Conservation (phyloP, 768 basidiomycete species). For the Austroboletus festivus region DNA sequence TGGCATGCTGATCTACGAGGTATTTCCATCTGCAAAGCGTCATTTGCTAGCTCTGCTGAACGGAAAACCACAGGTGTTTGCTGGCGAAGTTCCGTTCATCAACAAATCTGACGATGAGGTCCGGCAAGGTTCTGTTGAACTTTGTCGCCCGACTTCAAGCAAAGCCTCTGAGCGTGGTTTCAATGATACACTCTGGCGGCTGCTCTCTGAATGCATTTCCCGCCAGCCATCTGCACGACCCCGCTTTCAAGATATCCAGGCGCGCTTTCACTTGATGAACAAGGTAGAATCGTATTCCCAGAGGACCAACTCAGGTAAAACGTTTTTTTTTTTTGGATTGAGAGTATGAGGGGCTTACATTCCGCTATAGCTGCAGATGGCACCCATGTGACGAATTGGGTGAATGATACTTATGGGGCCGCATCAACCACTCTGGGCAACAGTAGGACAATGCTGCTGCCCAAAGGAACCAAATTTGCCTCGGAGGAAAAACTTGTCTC, state of each 20-base stretch:
- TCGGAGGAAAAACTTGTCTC: neutral
- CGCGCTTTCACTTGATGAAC: neutral
- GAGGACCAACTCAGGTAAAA: neutral
- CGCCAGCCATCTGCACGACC: neutral
- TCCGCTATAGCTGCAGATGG: neutral
- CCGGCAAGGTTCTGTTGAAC: neutral
- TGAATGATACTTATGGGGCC: too few relatives aligned
- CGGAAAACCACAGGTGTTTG: slow-evolving; percentile 10
- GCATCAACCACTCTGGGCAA: neutral
- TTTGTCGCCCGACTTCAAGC: neutral
- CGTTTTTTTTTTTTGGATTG: neutral
- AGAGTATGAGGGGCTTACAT: too few relatives aligned
- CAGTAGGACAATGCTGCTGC: neutral
- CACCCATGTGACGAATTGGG: neutral
- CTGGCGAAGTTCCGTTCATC: slow-evolving; percentile 9
- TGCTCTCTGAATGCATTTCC: slow-evolving; percentile 5
- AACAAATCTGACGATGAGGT: neutral
- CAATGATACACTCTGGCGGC: slow-evolving; percentile 4
- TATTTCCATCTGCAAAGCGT: neutral
- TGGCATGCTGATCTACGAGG: slow-evolving; percentile 31
- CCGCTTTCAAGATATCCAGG: slow-evolving; percentile 2
- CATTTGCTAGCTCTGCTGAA: neutral
- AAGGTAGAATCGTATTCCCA: neutral
- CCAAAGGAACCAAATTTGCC: too few relatives aligned
- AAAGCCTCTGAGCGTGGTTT: neutral